A percentile compares a stretch with the other conserved stretches of the same genome.
These are phyloP conservation scores for Tolypocladium guangdongense DNA, from an alignment of 2,329 filamentous ascomycete species.

Conservation along the genomic window DNA sequence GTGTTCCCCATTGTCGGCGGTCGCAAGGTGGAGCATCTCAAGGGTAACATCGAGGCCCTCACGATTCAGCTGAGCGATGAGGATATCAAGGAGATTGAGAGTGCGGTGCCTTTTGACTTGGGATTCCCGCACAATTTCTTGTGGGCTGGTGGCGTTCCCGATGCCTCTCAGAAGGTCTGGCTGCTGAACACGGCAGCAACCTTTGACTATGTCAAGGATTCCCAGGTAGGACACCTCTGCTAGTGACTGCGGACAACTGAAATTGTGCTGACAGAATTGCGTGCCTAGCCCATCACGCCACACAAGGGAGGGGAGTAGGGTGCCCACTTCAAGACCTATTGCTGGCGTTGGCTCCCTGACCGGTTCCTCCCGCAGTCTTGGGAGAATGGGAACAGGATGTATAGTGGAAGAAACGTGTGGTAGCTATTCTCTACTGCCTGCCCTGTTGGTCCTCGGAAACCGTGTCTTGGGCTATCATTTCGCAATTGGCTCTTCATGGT, in stretches of 20 bases:
- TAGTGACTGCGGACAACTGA: neutral
- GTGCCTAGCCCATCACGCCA: conserved; percentile 27
- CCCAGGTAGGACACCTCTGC: conserved; percentile 15
- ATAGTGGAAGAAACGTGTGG: neutral
- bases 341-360: conserved; percentile 21
- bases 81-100: conserved; percentile 58
- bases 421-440: neutral
- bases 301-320: conserved; percentile 31
- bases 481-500: neutral
- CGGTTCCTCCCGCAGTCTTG: neutral
- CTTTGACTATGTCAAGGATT: conserved; percentile 37
- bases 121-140: conserved; percentile 59
- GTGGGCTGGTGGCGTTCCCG: conserved; percentile 26
- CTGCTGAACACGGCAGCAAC: conserved; percentile 34
- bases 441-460: neutral
- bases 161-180: conserved; percentile 29
- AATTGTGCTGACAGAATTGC: neutral
- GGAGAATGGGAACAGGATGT: neutral
- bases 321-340: conserved; percentile 16
- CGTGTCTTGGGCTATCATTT: neutral
- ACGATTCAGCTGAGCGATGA: conserved; percentile 45
- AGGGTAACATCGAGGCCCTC: conserved; percentile 59
- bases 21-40: conserved; percentile 57
- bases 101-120: conserved; percentile 47
- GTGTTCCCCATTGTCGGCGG: conserved; percentile 66